Evolutionary conservation across 257 asterid genomes (phyloP), one percentile per base, ranked within the genome.

Genomic region (Leonotis leonurus): DNA sequence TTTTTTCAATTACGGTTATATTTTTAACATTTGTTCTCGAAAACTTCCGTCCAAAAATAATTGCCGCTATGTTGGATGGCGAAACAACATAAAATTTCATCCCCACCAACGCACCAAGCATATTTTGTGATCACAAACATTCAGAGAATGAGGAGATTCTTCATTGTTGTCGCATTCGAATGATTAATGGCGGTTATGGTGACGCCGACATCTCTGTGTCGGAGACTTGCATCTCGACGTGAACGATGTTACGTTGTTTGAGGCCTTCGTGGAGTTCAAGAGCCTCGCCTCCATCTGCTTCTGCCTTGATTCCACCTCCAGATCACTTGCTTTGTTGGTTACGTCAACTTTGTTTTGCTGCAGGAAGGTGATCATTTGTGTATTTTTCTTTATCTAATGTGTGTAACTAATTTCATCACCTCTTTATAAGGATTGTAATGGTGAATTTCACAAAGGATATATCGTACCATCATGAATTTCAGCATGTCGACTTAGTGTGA

Each of bases 381-480:
- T 20, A n/a, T 14, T 60, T 1, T 16, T 2, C 22, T 30, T 9
- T 5, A n/a, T n/a, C n/a, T n/a, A n/a, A n/a, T n/a, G n/a, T n/a
- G n/a, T n/a, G 75, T 76, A 84, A 83, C 84, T 85, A 79, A 70
- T 73, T 82, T 80, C 81, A 69, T 70, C 86, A 78, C 85, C 70
- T 81, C 79, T 80, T 73, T 72, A 62, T 62, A 71, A 83, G 82
- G 87, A 85, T 71, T 73, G 58, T 69, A 65, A 49, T 63, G 73
- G 64, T 41, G 66, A 48, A 20, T 56, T 60, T 70, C 52, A 49
- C 71, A 35, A 56, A 49, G 49, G 61, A 67, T 37, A n/a, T 40
- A 48, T 29, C 35, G 46, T 52, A 53, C 64, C 35, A 18, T 62
- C 56, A 32, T 67, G 50, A 52, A 26, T 22, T 49, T 29, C 49